Evolutionary conservation across 2,329 filamentous ascomycete species (phyloP), one percentile per base, ranked within the genome.

Genomic region (Colletotrichum simmondsii): DNA sequence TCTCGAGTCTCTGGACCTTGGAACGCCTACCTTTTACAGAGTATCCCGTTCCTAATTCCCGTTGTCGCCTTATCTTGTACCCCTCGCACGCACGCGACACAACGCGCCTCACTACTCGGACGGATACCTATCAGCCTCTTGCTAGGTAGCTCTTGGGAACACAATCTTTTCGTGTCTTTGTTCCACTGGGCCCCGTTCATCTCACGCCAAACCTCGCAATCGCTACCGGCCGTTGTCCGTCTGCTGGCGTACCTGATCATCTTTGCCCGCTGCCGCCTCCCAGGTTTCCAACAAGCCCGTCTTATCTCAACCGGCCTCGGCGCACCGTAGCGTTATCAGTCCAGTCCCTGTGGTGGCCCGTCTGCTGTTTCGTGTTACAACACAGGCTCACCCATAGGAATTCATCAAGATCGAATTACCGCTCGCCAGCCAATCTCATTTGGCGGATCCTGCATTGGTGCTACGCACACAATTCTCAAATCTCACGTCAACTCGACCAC

Each of bases 121-220:
- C 46, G 28, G n/a, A 35, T 53, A 53, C 46, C 46, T 53, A 49
- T 53, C 61, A 37, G 24, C 16, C 24, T 59, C n/a, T 30, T 49
- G 14, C 14, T 42, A 35, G 32, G 32, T 42, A 16, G 14, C 59
- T 60, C 53, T 72, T 22, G 22, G 46, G 19, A n/a, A 61, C 60
- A 56, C 70, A 64, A 64, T 49, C 10, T 28, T 65, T 60, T 60
- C 60, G 60, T 70, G 66, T 24, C 42, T 64, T 60, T 65, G 56
- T 72, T 60, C 59, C 54, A 58, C 58, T 19, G 49, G 57, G 28
- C 65, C 69, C 66, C 60, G 22, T 54, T 63, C 37, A 42, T 42
- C 37, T 42, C 70, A 70, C 70, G 54, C 64, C 70, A 60, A 69
- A 49, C 42, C 65, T 72, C 70, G 65, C 66, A 64, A 65, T 72